Conservation (phyloP, 345 rosid species). For the Camelina neglecta region DNA sequence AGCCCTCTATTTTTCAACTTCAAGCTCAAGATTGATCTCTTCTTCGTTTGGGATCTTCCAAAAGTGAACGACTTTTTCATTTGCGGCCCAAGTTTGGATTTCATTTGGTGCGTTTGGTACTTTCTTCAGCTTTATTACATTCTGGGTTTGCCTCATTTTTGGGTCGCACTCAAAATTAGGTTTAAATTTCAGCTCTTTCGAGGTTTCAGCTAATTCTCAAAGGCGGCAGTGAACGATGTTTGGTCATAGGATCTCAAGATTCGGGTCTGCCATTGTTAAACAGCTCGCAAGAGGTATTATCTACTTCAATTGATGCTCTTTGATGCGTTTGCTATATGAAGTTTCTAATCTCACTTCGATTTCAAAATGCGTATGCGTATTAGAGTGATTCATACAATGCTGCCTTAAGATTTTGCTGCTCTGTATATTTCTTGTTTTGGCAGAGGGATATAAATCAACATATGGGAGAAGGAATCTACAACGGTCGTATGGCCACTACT, state of each 20-base stretch:
- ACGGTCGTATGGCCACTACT: constrained; percentile 39
- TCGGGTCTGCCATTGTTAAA: constrained; percentile 49
- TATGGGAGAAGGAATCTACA: constrained; percentile 26
- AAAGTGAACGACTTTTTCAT: neutral
- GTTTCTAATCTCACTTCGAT: neutral
- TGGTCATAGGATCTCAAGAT: constrained; percentile 50
- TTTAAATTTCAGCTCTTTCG: constrained; percentile 10
- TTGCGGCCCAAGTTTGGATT: constrained; percentile 15
- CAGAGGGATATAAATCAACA: constrained; percentile 48
- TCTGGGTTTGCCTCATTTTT: neutral
- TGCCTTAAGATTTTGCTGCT: neutral
- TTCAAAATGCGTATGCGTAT: neutral
- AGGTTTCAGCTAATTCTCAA: constrained; percentile 30
- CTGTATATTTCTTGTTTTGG: constrained; percentile 31
- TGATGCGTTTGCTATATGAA: neutral
- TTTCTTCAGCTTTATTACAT: constrained; percentile 4
- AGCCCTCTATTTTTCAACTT: constrained; percentile 20
- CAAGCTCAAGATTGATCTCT: constrained; percentile 5
- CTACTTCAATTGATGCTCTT: neutral
- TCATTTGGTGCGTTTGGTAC: neutral
- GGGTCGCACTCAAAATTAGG: constrained; percentile 18
- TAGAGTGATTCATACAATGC: neutral
- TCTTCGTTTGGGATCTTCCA: constrained; percentile 13
- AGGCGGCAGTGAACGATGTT: constrained; percentile 47
- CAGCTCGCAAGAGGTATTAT: constrained; percentile 57